phyloP scores from a whole-genome alignment of 768 basidiomycete genomes.

The Hygrophoropsis aurantiaca region DNA sequence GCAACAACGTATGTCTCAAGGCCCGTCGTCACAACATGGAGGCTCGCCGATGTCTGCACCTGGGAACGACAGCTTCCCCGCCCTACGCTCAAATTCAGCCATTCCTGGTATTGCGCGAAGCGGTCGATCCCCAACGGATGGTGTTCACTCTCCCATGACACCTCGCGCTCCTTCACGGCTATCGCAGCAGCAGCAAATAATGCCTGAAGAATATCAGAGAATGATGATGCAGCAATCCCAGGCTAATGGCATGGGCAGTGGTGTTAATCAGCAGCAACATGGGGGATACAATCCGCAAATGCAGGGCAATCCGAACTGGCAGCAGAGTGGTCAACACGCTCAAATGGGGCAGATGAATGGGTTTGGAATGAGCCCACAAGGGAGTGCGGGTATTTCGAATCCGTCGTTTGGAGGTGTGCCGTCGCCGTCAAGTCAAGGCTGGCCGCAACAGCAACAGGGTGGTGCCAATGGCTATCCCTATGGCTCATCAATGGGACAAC shows the following conservation, averaged over 20 bases:
- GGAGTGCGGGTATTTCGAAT: conserved; percentile 25
- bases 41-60: conserved; percentile 45
- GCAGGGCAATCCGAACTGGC: conserved; percentile 40
- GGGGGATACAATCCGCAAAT: conserved; percentile 32
- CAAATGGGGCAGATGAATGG: conserved; percentile 40
- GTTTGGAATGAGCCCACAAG: conserved; percentile 37
- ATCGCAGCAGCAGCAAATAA: conserved; percentile 37
- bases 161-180: conserved; percentile 35
- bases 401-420: conserved; percentile 25
- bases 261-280: conserved; percentile 16
- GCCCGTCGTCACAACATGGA: conserved; percentile 34
- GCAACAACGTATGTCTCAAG: conserved; percentile 47
- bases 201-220: conserved; percentile 41
- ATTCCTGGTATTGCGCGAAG: conserved; percentile 78
- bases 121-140: conserved; percentile 73
- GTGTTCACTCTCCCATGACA: conserved; percentile 44
- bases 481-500: conserved; percentile 21
- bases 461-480: conserved; percentile 29
- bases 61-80: conserved; percentile 43
- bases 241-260: conserved; percentile 21
- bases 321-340: conserved; percentile 56
- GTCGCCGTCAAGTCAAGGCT: conserved; percentile 22
- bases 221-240: conserved; percentile 38
- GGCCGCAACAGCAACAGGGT: conserved; percentile 27
- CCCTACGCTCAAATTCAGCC: conserved; percentile 55